phyloP scores from a whole-genome alignment of 805 yeast genomes.

The Ogataea chonburiensis region DNA sequence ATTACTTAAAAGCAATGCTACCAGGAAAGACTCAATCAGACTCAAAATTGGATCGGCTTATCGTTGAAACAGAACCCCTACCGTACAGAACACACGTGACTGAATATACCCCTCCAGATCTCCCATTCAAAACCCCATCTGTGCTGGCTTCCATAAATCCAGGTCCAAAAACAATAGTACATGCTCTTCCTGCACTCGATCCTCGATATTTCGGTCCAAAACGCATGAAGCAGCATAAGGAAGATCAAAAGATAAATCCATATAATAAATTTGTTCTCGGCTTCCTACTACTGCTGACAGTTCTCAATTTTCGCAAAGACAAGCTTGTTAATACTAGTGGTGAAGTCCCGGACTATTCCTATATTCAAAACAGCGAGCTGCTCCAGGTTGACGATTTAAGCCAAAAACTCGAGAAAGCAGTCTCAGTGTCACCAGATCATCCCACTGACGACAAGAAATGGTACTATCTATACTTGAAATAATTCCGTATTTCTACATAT shows the following conservation, averaged over 20 bases:
- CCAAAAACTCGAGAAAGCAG: slow-evolving; percentile 10
- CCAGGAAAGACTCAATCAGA: slow-evolving; percentile 1
- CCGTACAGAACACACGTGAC: slow-evolving; percentile 7
- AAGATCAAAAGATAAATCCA: slow-evolving; percentile 56
- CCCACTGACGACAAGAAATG: slow-evolving; percentile 35
- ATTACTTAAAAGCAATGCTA: slow-evolving; percentile 2
- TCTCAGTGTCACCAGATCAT: slow-evolving; percentile 2
- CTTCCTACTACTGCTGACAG: slow-evolving; percentile 44
- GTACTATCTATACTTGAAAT: slow-evolving; percentile 53
- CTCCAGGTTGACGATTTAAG: slow-evolving; percentile 18
- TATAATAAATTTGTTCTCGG: slow-evolving; percentile 54
- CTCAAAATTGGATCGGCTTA: slow-evolving; percentile 12
- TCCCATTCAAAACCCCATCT: slow-evolving; percentile 53
- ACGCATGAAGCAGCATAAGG: slow-evolving; percentile 43
- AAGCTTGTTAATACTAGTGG: slow-evolving; percentile 34
- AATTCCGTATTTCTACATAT: slow-evolving; percentile 9
- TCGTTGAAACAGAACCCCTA: slow-evolving; percentile 9
- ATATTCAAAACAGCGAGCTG: slow-evolving; percentile 18
- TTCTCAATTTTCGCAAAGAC: slow-evolving; percentile 57
- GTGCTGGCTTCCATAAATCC: slow-evolving; percentile 31
- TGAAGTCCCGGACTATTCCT: slow-evolving; percentile 32
- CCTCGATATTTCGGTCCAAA: slow-evolving; percentile 38
- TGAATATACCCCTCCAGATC: slow-evolving; percentile 49
- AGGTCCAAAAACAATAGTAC: slow-evolving; percentile 28
- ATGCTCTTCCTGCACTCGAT: slow-evolving; percentile 38